Evolutionary conservation across 306 rosid genomes (phyloP).

Genomic region (Spatholobus suberectus): DNA sequence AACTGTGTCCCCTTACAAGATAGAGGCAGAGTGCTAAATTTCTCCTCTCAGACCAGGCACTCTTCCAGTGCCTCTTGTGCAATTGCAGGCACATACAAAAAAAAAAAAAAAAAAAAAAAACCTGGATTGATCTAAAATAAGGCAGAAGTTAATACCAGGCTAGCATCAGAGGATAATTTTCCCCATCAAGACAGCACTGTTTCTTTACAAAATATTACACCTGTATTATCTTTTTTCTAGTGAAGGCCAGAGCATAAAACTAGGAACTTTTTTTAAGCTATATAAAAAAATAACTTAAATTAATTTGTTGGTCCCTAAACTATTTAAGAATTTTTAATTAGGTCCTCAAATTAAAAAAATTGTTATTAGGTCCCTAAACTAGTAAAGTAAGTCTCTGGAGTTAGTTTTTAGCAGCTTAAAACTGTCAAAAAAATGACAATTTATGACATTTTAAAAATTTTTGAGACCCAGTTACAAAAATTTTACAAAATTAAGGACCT

Average conservation of each 20-base stretch:
- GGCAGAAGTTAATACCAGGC: background rate
- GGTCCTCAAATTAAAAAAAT: too few species aligned
- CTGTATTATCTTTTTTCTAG: background rate
- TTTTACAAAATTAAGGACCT: too few species aligned
- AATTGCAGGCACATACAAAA: background rate
- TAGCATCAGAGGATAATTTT: background rate
- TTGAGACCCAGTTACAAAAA: too few species aligned
- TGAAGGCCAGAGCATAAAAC: slow-evolving; percentile 14
- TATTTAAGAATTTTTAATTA: too few species aligned
- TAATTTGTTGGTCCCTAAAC: too few species aligned
- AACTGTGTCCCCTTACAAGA: background rate
- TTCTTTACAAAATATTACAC: background rate
- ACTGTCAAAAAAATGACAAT: too few species aligned
- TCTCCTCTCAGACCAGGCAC: background rate
- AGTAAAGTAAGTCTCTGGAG: too few species aligned
- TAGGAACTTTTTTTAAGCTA: background rate
- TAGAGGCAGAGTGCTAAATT: background rate
- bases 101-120: background rate
- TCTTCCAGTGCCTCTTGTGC: background rate
- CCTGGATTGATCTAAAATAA: background rate
- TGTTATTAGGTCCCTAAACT: too few species aligned
- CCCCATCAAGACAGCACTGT: background rate
- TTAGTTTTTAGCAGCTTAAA: too few species aligned
- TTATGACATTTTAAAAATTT: too few species aligned
- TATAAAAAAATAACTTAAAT: too few species aligned